A percentile compares a stretch with the other conserved stretches of the same genome.
Conservation (phyloP, 306 rosid genomes). For the Casuarina equisetifolia region DNA sequence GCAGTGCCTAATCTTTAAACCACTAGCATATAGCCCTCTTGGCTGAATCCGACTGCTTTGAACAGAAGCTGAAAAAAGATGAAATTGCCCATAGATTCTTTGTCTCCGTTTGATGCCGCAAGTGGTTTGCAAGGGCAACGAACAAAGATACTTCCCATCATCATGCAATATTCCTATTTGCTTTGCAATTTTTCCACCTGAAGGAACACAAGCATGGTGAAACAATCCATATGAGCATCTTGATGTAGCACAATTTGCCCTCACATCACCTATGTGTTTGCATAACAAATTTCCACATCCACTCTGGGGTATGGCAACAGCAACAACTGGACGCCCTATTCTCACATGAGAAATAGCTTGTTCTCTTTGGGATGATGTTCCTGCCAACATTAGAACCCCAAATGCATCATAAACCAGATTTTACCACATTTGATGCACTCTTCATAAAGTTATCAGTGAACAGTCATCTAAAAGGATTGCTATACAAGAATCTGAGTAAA, state of each 20-base stretch:
- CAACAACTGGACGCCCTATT: slow-evolving; percentile 34
- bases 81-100: slow-evolving; percentile 33
- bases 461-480: neutral
- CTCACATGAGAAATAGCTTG: slow-evolving; percentile 38
- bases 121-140: slow-evolving; percentile 32
- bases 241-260: slow-evolving; percentile 32
- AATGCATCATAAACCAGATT: slow-evolving; percentile 5
- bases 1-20: slow-evolving; percentile 37
- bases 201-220: slow-evolving; percentile 29
- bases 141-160: slow-evolving; percentile 22
- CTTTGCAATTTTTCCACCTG: slow-evolving; percentile 40
- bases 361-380: slow-evolving; percentile 44
- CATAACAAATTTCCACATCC: slow-evolving; percentile 24
- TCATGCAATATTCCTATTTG: slow-evolving; percentile 15
- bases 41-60: slow-evolving; percentile 30
- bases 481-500: neutral
- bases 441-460: neutral
- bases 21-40: slow-evolving; percentile 25
- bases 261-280: slow-evolving; percentile 23
- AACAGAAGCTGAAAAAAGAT: slow-evolving; percentile 39
- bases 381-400: slow-evolving; percentile 42
- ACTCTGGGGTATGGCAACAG: slow-evolving; percentile 10
- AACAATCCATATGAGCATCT: slow-evolving; percentile 28
- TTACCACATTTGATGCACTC: neutral
- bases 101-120: slow-evolving; percentile 30